A percentile compares a stretch with the other conserved stretches of the same genome.
These are phyloP conservation scores for Pisolithus microcarpus DNA, from an alignment of 768 basidiomycete genomes.

Conservation along the genomic window DNA sequence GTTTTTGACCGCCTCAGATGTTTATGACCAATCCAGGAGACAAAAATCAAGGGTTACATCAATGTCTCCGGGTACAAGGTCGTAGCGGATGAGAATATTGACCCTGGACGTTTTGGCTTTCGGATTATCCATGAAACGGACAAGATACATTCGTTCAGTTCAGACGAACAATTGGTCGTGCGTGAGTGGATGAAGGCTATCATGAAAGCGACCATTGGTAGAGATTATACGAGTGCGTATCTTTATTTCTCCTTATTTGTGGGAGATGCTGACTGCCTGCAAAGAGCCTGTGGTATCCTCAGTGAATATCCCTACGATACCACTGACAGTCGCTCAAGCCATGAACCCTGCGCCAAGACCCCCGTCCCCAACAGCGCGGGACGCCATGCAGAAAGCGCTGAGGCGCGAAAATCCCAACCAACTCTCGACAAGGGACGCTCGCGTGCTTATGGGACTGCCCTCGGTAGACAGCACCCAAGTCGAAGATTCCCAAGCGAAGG, in stretches of 20 bases:
- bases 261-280: not conserved
- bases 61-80: conserved; percentile 90
- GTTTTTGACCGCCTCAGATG: not conserved
- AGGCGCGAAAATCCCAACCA: conserved; percentile 81
- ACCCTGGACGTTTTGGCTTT: conserved; percentile 94
- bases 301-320: conserved; percentile 94
- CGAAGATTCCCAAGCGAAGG: conserved; percentile 28
- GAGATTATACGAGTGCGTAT: conserved; percentile 82
- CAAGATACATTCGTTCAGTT: conserved; percentile 87
- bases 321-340: conserved; percentile 87
- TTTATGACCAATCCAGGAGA: conserved; percentile 49
- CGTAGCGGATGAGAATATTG: conserved; percentile 83
- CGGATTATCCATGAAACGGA: conserved; percentile 84
- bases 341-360: conserved; percentile 96
- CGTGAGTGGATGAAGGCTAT: conserved; percentile 99
- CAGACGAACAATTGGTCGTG: conserved; percentile 74
- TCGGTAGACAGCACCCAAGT: conserved; percentile 17
- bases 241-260: not conserved
- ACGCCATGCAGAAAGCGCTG: conserved; percentile 80
- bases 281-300: conserved; percentile 92
- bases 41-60: conserved; percentile 93
- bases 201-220: conserved; percentile 95
- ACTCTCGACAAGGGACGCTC: conserved; percentile 72
- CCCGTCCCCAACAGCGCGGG: conserved; percentile 83
- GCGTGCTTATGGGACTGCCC: conserved; percentile 61